phyloP scores from a whole-genome alignment of 768 basidiomycete species.

The Suillus ampliporus region DNA sequence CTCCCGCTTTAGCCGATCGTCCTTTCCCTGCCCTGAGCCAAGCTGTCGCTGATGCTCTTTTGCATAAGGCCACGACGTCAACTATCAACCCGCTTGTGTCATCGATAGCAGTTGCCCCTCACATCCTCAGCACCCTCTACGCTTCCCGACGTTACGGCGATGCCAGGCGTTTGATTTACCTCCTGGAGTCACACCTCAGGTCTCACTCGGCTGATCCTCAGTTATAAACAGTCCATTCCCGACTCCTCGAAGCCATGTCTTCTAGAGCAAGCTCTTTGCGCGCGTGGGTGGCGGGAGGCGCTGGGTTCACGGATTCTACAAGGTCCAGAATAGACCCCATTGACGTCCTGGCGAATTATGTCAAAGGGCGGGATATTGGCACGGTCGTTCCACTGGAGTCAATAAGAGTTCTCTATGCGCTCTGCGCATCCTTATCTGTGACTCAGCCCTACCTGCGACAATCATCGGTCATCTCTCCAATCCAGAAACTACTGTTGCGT shows the following conservation, averaged over 20 bases:
- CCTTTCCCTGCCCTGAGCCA: conserved; percentile 68
- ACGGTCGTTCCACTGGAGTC: no score
- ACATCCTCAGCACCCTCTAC: conserved; percentile 64
- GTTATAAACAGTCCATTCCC: conserved; percentile 60
- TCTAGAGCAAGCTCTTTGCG: conserved; percentile 79
- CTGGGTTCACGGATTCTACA: conserved; percentile 47
- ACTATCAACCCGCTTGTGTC: conserved; percentile 83
- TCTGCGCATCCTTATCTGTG: conserved; percentile 63
- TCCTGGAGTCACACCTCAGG: conserved; percentile 71
- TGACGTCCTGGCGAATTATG: no score
- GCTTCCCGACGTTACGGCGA: conserved; percentile 69
- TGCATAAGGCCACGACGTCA: conserved; percentile 76
- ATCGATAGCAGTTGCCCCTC: conserved; percentile 64
- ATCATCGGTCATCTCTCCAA: conserved; percentile 81
- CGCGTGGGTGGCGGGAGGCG: conserved; percentile 57
- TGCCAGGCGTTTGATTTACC: conserved; percentile 64
- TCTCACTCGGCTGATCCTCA: conserved; percentile 65
- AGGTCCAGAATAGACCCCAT: conserved; percentile 57
- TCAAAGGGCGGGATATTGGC: no score
- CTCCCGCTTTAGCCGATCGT: conserved; percentile 55
- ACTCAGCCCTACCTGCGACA: conserved; percentile 66
- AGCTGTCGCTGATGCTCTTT: conserved; percentile 69
- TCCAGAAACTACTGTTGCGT: conserved; percentile 71
- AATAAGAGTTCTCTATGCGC: conserved; percentile 33
- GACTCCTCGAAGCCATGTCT: conserved; percentile 56